Percentiles rank a stretch among this genome's conserved stretches.
These are phyloP conservation scores for Syzygium aqueum DNA, from an alignment of 345 rosid species.

Conservation along the genomic window DNA sequence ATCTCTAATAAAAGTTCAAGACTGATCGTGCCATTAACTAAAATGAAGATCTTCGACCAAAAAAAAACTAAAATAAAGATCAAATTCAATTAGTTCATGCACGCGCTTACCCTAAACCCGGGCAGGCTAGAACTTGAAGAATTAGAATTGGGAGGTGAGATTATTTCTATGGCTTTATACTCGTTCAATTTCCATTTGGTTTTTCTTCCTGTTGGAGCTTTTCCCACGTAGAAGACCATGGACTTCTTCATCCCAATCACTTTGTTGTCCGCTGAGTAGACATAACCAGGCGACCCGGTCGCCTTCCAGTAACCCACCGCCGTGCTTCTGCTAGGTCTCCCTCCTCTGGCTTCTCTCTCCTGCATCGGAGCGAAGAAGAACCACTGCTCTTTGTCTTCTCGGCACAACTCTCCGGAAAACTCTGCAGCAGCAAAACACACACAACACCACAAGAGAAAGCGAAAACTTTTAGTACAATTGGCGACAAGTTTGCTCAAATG, in stretches of 20 bases:
- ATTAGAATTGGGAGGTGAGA: neutral
- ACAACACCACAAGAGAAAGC: neutral
- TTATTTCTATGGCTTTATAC: conserved; percentile 56
- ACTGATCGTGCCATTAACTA: neutral
- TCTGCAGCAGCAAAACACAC: conserved; percentile 20
- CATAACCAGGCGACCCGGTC: neutral
- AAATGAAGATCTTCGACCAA: neutral
- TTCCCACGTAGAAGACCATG: neutral
- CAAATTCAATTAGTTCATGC: neutral
- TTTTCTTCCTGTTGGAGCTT: neutral
- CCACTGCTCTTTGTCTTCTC: conserved; percentile 15
- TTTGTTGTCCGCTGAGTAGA: neutral
- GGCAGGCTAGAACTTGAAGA: neutral
- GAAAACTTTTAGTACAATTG: neutral
- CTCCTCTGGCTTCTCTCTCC: neutral
- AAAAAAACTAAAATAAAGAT: neutral
- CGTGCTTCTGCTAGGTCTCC: neutral
- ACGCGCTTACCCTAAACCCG: neutral
- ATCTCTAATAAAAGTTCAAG: neutral
- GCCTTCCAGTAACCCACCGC: neutral
- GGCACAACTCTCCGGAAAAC: conserved; percentile 50
- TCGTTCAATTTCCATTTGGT: conserved; percentile 14
- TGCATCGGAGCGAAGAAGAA: neutral
- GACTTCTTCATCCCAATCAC: neutral
- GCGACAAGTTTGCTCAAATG: neutral